Evolutionary conservation across 2,329 filamentous ascomycete species (phyloP).

Genomic region (Calycina herbarum): DNA sequence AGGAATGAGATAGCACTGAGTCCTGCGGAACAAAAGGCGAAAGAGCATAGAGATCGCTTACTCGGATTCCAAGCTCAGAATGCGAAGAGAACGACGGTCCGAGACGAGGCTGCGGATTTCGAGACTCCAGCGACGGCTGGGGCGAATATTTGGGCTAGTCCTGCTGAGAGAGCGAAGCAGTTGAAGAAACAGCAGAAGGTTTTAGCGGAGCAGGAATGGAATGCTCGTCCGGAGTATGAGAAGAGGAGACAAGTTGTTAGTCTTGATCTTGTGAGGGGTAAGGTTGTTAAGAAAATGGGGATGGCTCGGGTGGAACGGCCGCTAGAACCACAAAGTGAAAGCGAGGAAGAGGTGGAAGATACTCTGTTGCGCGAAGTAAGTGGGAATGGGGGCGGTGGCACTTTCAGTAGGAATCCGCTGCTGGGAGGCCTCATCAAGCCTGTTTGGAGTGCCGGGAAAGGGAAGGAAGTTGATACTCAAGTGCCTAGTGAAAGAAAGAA

Average conservation of each 20-base stretch:
- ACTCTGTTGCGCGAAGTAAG: constrained; percentile 18
- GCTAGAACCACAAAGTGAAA: constrained; percentile 19
- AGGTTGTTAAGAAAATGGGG: constrained; percentile 45
- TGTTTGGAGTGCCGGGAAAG: constrained; percentile 35
- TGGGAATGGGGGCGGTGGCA: constrained; percentile 31
- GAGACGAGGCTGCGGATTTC: constrained; percentile 68
- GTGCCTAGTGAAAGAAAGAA: constrained; percentile 31
- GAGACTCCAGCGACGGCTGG: constrained; percentile 57
- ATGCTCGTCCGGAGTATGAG: constrained; percentile 67
- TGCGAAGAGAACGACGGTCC: constrained; percentile 65
- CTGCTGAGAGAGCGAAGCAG: constrained; percentile 65
- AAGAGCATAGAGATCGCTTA: constrained; percentile 65
- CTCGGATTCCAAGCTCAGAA: constrained; percentile 70
- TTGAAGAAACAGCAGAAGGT: constrained; percentile 70
- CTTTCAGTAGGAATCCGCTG: constrained; percentile 39
- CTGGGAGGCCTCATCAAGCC: constrained; percentile 39
- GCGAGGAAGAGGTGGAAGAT: constrained; percentile 32
- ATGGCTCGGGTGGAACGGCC: constrained; percentile 34
- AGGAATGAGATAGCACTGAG: constrained; percentile 31
- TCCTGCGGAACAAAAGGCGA: constrained; percentile 49
- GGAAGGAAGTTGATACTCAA: constrained; percentile 26
- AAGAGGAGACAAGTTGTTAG: constrained; percentile 68
- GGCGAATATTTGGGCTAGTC: constrained; percentile 65
- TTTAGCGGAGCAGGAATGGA: constrained; percentile 67
- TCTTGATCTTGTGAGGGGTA: constrained; percentile 66